Evolutionary conservation across 345 rosid genomes (phyloP).

Genomic region (Gossypium bickii): DNA sequence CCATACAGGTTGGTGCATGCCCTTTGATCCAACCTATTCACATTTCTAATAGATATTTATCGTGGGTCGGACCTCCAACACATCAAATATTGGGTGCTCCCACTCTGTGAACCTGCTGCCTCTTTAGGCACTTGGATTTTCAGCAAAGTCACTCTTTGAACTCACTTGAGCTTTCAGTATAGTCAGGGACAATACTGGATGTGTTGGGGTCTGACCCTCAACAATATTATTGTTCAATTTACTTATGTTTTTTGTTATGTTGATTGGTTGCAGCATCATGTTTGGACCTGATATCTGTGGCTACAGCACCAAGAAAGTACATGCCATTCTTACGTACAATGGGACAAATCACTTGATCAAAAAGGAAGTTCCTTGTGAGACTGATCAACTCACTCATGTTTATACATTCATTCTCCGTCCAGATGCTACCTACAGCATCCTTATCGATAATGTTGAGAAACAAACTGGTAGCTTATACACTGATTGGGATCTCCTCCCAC

Average conservation of each 20-base stretch:
- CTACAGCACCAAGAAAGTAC: not conserved
- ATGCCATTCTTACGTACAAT: constrained; percentile 54
- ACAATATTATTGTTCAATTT: not conserved
- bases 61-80: too few species aligned
- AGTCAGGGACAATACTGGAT: too few species aligned
- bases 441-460: constrained; percentile 89
- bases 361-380: constrained; percentile 97
- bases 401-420: constrained; percentile 87
- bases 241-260: not conserved
- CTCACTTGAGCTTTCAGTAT: too few species aligned
- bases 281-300: not conserved
- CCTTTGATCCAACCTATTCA: not conserved
- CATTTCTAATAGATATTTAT: too few species aligned
- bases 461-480: constrained; percentile 83
- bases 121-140: too few species aligned
- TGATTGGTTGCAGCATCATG: not conserved
- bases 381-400: constrained; percentile 94
- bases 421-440: constrained; percentile 87
- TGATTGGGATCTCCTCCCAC: constrained; percentile 92
- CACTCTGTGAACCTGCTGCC: too few species aligned
- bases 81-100: too few species aligned
- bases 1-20: not conserved
- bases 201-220: too few species aligned
- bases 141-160: too few species aligned
- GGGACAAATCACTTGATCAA: constrained; percentile 78